These are phyloP conservation scores for Penicillium decumbens DNA, from an alignment of 2,329 filamentous ascomycete species.

Conservation along the genomic window DNA sequence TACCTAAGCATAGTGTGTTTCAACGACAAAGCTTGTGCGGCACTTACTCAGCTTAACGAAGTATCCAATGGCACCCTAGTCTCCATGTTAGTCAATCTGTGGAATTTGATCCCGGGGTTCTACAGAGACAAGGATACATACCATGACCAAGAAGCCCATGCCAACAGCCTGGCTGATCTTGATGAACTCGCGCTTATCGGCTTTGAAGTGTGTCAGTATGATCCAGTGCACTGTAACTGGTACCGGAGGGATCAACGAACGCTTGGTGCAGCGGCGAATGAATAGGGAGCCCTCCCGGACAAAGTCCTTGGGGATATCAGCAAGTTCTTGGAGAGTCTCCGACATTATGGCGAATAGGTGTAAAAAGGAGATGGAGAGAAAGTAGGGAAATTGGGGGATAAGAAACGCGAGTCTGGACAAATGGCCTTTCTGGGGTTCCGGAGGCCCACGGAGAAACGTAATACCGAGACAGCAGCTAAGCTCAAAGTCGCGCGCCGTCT, in stretches of 20 bases:
- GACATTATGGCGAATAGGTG: conserved; percentile 39
- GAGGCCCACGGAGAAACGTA: not conserved
- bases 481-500: conserved; percentile 1
- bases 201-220: conserved; percentile 34
- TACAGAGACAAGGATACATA: conserved; percentile 8
- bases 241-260: conserved; percentile 30
- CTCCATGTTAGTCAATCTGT: conserved; percentile 9
- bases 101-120: not conserved
- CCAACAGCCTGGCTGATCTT: conserved; percentile 59
- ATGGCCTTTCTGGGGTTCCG: conserved; percentile 7
- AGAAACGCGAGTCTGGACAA: conserved; percentile 8
- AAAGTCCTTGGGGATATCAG: conserved; percentile 55
- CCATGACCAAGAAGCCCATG: conserved; percentile 58
- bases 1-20: not conserved
- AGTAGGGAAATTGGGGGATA: not conserved
- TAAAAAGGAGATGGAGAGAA: conserved; percentile 1
- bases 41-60: conserved; percentile 56
- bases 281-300: conserved; percentile 49
- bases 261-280: conserved; percentile 48
- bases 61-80: conserved; percentile 53
- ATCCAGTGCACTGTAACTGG: not conserved
- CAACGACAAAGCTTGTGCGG: not conserved
- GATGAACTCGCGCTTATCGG: conserved; percentile 57
- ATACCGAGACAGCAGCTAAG: conserved; percentile 2
- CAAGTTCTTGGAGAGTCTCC: conserved; percentile 58